Evolutionary conservation across 176 grass and related monocot species (phyloP).

Genomic region (Pharus latifolius): DNA sequence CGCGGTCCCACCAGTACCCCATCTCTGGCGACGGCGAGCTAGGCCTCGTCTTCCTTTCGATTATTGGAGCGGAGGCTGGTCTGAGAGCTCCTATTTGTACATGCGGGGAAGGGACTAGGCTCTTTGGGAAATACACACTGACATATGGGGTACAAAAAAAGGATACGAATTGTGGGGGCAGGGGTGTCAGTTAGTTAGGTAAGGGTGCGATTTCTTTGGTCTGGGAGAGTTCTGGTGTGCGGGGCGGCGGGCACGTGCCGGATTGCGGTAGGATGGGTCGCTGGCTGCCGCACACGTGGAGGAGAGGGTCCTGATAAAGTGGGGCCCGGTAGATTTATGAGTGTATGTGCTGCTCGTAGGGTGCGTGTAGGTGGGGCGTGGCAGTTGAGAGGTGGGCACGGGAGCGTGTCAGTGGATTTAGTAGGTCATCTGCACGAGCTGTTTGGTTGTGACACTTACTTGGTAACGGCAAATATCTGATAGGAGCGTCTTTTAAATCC

Average conservation of each 20-base stretch:
- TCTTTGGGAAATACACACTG: background rate
- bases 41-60: background rate
- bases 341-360: background rate
- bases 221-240: background rate
- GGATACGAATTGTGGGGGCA: no score
- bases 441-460: background rate
- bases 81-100: constrained; percentile 3
- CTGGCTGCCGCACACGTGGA: constrained; percentile 18
- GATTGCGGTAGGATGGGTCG: constrained; percentile 33
- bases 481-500: no score
- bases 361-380: constrained; percentile 14
- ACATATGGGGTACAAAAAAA: no score
- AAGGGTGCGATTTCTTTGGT: background rate
- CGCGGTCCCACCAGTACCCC: constrained; percentile 62
- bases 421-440: constrained; percentile 19
- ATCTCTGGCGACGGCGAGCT: constrained; percentile 1
- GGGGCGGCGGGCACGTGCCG: constrained; percentile 28
- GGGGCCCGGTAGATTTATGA: background rate
- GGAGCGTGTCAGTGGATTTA: background rate
- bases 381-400: constrained; percentile 29
- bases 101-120: background rate
- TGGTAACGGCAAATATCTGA: background rate
- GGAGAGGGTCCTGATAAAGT: constrained; percentile 3
- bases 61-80: constrained; percentile 3
- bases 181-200: background rate